Percentiles rank a stretch among this genome's conserved stretches.
Conservation (phyloP, 495 filamentous ascomycete genomes). For the Tetracladium setigerum region DNA sequence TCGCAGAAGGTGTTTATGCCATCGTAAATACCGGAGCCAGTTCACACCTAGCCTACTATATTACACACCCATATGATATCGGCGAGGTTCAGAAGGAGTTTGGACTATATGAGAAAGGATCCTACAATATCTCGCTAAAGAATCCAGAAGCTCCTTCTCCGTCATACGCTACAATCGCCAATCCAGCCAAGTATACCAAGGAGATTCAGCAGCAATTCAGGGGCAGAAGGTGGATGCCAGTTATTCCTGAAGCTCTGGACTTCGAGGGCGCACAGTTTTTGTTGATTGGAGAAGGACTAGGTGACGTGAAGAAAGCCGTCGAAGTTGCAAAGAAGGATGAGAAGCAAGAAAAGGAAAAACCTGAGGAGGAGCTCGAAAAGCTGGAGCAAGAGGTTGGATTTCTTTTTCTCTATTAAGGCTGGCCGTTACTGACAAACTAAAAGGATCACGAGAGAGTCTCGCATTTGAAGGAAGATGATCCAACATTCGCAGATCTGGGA, state of each 20-base stretch:
- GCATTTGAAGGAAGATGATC: slow-evolving; percentile 43
- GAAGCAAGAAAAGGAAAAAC: slow-evolving; percentile 48
- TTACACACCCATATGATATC: slow-evolving; percentile 67
- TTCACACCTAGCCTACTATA: slow-evolving; percentile 73
- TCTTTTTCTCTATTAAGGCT: neutral
- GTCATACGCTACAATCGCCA: slow-evolving; percentile 51
- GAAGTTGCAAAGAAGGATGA: slow-evolving; percentile 47
- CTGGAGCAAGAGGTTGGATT: slow-evolving; percentile 32
- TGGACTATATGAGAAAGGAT: slow-evolving; percentile 63
- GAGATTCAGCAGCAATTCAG: slow-evolving; percentile 68
- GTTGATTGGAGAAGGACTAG: slow-evolving; percentile 67
- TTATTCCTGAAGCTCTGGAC: slow-evolving; percentile 69
- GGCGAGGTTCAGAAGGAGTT: slow-evolving; percentile 72
- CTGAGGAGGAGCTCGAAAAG: slow-evolving; percentile 29
- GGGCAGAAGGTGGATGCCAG: slow-evolving; percentile 64
- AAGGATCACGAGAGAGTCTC: slow-evolving; percentile 53
- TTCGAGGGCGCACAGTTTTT: slow-evolving; percentile 75
- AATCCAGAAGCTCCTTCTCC: slow-evolving; percentile 69
- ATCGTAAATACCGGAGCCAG: slow-evolving; percentile 63
- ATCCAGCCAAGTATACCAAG: slow-evolving; percentile 64
- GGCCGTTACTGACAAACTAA: neutral
- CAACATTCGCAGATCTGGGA: slow-evolving; percentile 47
- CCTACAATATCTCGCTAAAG: slow-evolving; percentile 71
- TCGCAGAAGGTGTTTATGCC: slow-evolving; percentile 83
- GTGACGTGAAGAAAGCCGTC: slow-evolving; percentile 50